These are phyloP conservation scores for Eleusine indica DNA, from an alignment of 176 grass and related monocot genomes.

Conservation along the genomic window DNA sequence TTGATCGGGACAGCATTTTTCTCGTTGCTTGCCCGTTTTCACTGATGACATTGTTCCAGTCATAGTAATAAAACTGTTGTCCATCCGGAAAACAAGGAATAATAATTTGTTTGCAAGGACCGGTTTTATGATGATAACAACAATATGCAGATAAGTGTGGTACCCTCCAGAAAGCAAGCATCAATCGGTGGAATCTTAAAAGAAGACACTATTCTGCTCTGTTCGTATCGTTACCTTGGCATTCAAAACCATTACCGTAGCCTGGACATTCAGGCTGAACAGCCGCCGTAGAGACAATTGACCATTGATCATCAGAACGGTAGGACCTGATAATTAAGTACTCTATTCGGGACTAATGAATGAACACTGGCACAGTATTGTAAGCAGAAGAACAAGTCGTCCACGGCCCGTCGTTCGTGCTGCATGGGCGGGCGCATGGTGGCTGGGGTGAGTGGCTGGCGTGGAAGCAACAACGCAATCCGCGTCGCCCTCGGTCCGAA, in stretches of 20 bases:
- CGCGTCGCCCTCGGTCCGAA: constrained; percentile 33
- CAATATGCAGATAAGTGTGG: not conserved
- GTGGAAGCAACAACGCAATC: constrained; percentile 28
- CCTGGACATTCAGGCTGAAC: not conserved
- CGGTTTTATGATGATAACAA: not conserved
- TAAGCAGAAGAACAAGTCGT: not conserved
- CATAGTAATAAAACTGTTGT: not conserved
- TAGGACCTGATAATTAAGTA: not conserved
- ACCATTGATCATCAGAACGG: not conserved
- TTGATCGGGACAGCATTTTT: not conserved
- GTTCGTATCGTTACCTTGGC: not conserved
- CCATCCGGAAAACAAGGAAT: not conserved
- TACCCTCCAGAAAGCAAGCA: not conserved
- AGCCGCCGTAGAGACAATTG: not conserved
- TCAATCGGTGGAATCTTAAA: not conserved
- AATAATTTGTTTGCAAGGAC: not conserved
- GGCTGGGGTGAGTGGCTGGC: constrained; percentile 2
- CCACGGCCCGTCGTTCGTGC: not conserved
- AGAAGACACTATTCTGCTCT: not conserved
- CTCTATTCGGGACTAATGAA: not conserved
- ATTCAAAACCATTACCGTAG: not conserved
- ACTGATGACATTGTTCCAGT: not conserved
- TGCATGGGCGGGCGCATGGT: not conserved
- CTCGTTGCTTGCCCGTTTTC: not conserved
- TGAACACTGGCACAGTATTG: not conserved